Evolutionary conservation across 176 grass and related monocot genomes (phyloP), one percentile per base, ranked within the genome.

Genomic region (Eragrostis nindensis): DNA sequence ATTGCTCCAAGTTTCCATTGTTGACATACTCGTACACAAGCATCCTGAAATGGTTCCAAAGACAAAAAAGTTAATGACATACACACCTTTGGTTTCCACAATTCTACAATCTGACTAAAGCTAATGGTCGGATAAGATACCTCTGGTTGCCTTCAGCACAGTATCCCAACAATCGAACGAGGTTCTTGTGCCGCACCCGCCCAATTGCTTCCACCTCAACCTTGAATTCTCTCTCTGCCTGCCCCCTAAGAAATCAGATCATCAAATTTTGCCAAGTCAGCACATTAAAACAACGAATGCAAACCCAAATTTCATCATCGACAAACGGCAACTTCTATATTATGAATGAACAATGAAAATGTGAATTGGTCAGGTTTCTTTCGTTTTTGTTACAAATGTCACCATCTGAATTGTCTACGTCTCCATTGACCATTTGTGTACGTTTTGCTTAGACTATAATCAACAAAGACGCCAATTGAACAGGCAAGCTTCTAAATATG

Each of bases 141-240:
- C 96, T 93, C 81, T 93, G 96, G 86, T 90, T 87, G 32, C 96
- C 96, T 85, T 99, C 96, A 66, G 92, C 92, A 47, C 96, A 95
- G 68, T 99, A 99, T 64, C 96, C 96, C 32, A 99, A 83, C 26
- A 99, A 89, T 48, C 90, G 91, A 53, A 93, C 96, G 42, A 99
- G 82, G 79, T 99, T 99, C 79, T 99, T 99, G 88, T 99, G 96
- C 40, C 96, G 90, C 81, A 93, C 96, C 27, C 96, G 86, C 18
- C 96, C 96, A 54, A 99, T 99, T 49, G 96, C 90, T 86, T 99
- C 96, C 12, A 99, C 96, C 84, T 99, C 96, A 66, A 95, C 92
- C 83, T 95, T 99, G 83, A 99, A 99, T 90, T 99, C 96, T 56
- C 83, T 93, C 80, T 99, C 96, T 48, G 96, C 96, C 77, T 99